Evolutionary conservation across 1,284 basidiomycete genomes (phyloP), one percentile per base, ranked within the genome.

Genomic region (Austroboletus niveus): DNA sequence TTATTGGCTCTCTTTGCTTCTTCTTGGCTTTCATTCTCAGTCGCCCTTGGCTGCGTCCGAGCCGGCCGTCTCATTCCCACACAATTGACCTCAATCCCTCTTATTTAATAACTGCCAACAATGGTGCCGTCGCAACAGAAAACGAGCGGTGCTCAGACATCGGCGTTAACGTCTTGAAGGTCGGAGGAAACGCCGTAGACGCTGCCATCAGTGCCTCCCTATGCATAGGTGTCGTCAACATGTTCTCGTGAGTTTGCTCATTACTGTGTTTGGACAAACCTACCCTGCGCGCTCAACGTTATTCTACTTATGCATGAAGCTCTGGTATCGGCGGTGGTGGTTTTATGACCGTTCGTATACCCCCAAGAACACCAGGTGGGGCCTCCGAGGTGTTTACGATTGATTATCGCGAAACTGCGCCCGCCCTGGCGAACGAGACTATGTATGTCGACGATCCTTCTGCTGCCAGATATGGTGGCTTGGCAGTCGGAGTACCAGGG

Each of bases 291-390:
- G 40, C 39, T 17, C 34, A 42, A 44, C 39, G 51, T 17, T 44
- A 17, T 47, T 55, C 4, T 31, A 47, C 14, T 36, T 39, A 24
- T 24, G 22, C 22, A 24, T 49, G 36, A 35, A 90, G 89, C 6
- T 87, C 88, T 14, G 88, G 93, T 3, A 89, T 97, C 45, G 93
- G 92, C 20, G 94, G 94, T 2, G 94, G 93, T 29, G 94, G 94
- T 0, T 94, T 95, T 66, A 92, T 96, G 85, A 85, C 87, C 31
- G 79, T 98, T 41, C 85, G 92, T 20, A 74, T 94, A 8, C 91
- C 94, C 7, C 77, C 81, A 8, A 57, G 64, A 5, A 61, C 64
- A 36, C 58, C 72, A 1, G 72, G 73, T 39, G 69, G 62, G 3
- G 60, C 69, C 27, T 87, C 85, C 29, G 75, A 84, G 56, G 85